Evolutionary conservation across 2,329 filamentous ascomycete genomes (phyloP).

Genomic region (Ascochyta pisi): DNA sequence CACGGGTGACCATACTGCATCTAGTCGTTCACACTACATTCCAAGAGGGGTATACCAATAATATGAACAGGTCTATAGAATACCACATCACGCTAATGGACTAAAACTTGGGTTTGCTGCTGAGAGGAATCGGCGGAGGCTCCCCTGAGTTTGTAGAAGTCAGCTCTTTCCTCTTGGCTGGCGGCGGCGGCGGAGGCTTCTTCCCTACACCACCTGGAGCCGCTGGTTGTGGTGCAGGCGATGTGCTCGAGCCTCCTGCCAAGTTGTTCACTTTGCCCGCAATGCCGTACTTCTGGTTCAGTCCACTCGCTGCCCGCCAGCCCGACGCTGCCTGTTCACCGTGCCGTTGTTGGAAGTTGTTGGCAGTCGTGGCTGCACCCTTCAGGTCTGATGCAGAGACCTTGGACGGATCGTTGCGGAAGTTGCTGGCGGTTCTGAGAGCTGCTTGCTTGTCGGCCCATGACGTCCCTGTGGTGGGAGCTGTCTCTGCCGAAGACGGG

Average conservation of each 20-base stretch:
- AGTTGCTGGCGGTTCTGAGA: conserved; percentile 64
- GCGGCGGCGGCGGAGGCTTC: conserved; percentile 65
- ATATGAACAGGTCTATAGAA: not conserved
- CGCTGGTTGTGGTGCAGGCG: conserved; percentile 34
- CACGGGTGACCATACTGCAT: not conserved
- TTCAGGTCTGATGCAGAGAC: conserved; percentile 66
- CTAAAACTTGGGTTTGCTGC: conserved; percentile 60
- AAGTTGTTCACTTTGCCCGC: conserved; percentile 57
- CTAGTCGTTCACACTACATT: not conserved
- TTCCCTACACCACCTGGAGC: conserved; percentile 52
- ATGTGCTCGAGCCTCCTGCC: conserved; percentile 28
- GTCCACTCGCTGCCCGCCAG: conserved; percentile 61
- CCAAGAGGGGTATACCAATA: not conserved
- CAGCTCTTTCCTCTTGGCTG: conserved; percentile 60
- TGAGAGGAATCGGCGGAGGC: conserved; percentile 64
- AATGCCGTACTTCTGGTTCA: conserved; percentile 69
- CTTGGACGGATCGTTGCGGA: conserved; percentile 67
- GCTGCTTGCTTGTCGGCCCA: conserved; percentile 69
- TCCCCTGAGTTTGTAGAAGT: conserved; percentile 43
- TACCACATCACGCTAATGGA: not conserved
- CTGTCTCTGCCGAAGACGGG: conserved; percentile 36
- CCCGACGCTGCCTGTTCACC: conserved; percentile 71
- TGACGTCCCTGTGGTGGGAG: conserved; percentile 61
- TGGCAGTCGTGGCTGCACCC: conserved; percentile 66
- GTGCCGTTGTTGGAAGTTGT: conserved; percentile 74